Base-by-base conservation (phyloP, 2,329 filamentous ascomycete species). In the Ophiocordyceps camponoti-saundersi region DNA sequence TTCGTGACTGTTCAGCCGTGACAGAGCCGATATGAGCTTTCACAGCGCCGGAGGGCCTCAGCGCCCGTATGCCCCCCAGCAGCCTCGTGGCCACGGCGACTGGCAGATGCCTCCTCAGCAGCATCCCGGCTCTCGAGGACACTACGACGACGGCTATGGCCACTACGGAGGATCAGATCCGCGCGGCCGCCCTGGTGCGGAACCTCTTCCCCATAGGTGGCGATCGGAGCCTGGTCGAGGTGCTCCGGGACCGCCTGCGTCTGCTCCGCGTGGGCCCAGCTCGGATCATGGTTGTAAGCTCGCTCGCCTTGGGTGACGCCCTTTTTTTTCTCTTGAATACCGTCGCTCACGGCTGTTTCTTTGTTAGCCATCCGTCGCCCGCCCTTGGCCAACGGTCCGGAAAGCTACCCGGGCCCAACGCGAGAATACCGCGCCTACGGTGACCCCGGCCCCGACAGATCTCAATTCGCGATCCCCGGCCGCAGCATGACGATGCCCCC, bases 401-500 rank as follows among this genome's bases (percentile, higher is more conserved):
- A 39, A 3, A 39, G 36, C 18, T 39, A 39, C n/a, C 36, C 36
- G 16, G 36, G 54, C 50, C 32, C 32, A 8, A 21, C 44, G 1
- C 39, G 39, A 16, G 53, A 53, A 30, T 59, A 61, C 46, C 52
- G 51, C 23, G 53, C 56, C 44, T 55, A 55, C 44, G 59, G 59
- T 43, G 48, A 49, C 30, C 44, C 48, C 12, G 52, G 47, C 3
- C 50, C 60, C 46, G 61, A 62, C 36, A 53, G 49, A 23, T 52
- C 10, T 56, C 57, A 49, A 62, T 77, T 72, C 52, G 72, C 65
- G 0, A 69, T 72, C 2, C 73, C 72, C 10, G 56, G 62, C n/a
- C 67, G 77, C 53, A 80, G 76, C 48, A 75, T 72, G 69, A 81
- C 78, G 6, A 76, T 79, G 73, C 75, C 77, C 2, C 59, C 66